phyloP scores from a whole-genome alignment of 2,329 filamentous ascomycete genomes.

The Microcyclospora tardicrescens region DNA sequence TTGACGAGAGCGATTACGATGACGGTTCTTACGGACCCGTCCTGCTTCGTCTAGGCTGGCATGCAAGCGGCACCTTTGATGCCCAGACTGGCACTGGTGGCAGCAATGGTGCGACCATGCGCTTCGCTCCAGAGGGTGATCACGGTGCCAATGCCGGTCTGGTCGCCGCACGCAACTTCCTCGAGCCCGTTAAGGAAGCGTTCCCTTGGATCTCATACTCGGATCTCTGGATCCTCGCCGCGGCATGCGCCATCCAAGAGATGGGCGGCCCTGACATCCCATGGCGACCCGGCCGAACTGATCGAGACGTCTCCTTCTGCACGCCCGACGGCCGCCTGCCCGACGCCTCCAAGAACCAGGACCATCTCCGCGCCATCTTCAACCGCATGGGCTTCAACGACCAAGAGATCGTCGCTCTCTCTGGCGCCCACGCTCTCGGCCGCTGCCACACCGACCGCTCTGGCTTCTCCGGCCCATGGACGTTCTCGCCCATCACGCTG shows the following conservation, averaged over 20 bases:
- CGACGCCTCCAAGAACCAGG: slow-evolving; percentile 63
- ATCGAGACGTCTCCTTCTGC: slow-evolving; percentile 70
- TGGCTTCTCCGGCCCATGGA: slow-evolving; percentile 82
- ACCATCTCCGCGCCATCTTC: slow-evolving; percentile 85
- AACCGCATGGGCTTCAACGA: slow-evolving; percentile 96
- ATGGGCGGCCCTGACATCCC: slow-evolving; percentile 82
- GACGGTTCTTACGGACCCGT: slow-evolving; percentile 94
- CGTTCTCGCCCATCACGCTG: slow-evolving; percentile 77
- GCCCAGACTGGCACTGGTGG: slow-evolving; percentile 78
- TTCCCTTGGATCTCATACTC: slow-evolving; percentile 96
- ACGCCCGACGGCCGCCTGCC: slow-evolving; percentile 87
- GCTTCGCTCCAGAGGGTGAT: slow-evolving; percentile 75
- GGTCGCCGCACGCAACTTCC: slow-evolving; percentile 74
- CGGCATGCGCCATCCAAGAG: slow-evolving; percentile 80
- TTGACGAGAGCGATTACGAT: slow-evolving; percentile 90
- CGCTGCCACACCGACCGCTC: slow-evolving; percentile 82
- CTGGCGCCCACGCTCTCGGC: slow-evolving; percentile 74
- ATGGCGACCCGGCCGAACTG: slow-evolving; percentile 73
- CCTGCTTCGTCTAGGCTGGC: slow-evolving; percentile 82
- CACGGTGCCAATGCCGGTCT: slow-evolving; percentile 93
- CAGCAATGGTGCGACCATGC: slow-evolving; percentile 94
- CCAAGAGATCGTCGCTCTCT: slow-evolving; percentile 85
- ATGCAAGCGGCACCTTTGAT: slow-evolving; percentile 85
- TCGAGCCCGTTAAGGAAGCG: slow-evolving; percentile 78
- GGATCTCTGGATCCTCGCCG: slow-evolving; percentile 88